Conservation (phyloP, 1,284 basidiomycete genomes). For the Spongispora temasekensis region DNA sequence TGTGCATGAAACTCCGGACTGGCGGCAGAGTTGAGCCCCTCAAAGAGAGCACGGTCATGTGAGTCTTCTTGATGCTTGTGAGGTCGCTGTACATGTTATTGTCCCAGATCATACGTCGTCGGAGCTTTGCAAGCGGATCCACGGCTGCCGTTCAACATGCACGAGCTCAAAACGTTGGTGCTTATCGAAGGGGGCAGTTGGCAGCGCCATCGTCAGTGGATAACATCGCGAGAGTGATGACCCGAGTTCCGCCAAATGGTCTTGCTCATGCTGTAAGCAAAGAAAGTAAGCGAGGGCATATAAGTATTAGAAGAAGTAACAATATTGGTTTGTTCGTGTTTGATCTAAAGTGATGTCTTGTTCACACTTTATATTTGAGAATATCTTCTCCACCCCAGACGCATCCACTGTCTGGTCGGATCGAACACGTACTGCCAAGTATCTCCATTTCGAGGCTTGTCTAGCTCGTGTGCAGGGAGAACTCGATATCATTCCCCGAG, state of each 20-base stretch:
- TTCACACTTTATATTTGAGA: constrained; percentile 37
- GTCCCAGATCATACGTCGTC: constrained; percentile 51
- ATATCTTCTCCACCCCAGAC: constrained; percentile 42
- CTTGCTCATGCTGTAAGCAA: too few species aligned
- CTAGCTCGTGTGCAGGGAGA: constrained; percentile 41
- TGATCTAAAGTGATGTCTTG: constrained; percentile 8
- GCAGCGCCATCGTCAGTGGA: constrained; percentile 42
- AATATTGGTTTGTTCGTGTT: too few species aligned
- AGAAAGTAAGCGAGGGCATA: too few species aligned
- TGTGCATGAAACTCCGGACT: constrained; percentile 41
- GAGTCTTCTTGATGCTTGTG: too few species aligned
- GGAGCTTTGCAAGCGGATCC: constrained; percentile 44
- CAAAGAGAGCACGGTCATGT: constrained; percentile 60
- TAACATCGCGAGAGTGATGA: constrained; percentile 29
- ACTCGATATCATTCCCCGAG: constrained; percentile 40
- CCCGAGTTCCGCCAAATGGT: too few species aligned
- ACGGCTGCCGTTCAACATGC: constrained; percentile 40
- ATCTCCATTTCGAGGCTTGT: constrained; percentile 42
- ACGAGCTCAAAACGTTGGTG: constrained; percentile 40
- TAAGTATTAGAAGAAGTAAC: too few species aligned
- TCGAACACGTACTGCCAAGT: constrained; percentile 37
- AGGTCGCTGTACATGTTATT: too few species aligned
- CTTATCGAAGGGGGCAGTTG: constrained; percentile 44
- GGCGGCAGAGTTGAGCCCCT: constrained; percentile 48
- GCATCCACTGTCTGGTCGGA: constrained; percentile 45